These are phyloP conservation scores for Sarocladium oryzae DNA, from an alignment of 2,329 filamentous ascomycete species.

Conservation along the genomic window DNA sequence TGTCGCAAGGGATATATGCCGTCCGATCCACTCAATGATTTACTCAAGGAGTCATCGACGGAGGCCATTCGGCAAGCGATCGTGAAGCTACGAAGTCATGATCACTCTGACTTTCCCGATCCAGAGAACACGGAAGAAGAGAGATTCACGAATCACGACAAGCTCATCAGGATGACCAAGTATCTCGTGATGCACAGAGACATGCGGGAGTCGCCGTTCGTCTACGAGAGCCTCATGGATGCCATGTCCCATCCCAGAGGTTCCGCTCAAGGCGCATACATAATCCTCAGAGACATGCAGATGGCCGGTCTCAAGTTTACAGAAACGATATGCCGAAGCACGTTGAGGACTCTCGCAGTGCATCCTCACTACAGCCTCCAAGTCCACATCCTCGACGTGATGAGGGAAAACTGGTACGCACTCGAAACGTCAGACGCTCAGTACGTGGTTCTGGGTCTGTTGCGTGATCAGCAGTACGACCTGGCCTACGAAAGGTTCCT, in stretches of 20 bases:
- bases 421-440: slow-evolving; percentile 42
- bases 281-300: slow-evolving; percentile 68
- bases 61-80: slow-evolving; percentile 24
- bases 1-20: too few species aligned
- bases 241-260: slow-evolving; percentile 63
- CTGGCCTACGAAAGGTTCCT: slow-evolving; percentile 67
- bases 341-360: slow-evolving; percentile 66
- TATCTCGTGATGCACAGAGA: slow-evolving; percentile 51
- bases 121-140: neutral
- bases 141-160: neutral
- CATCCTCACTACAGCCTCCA: slow-evolving; percentile 82
- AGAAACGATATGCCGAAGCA: slow-evolving; percentile 61
- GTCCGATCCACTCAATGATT: neutral
- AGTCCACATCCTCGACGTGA: slow-evolving; percentile 62
- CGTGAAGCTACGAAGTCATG: slow-evolving; percentile 17
- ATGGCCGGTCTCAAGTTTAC: slow-evolving; percentile 55
- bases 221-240: slow-evolving; percentile 71
- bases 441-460: slow-evolving; percentile 63
- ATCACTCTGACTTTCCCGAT: neutral
- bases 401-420: slow-evolving; percentile 64
- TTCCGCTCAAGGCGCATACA: slow-evolving; percentile 55
- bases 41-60: neutral
- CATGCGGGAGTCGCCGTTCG: slow-evolving; percentile 46
- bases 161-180: slow-evolving; percentile 41
- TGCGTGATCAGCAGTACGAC: slow-evolving; percentile 80